Base-by-base conservation (phyloP, 2,329 filamentous ascomycete genomes). In the Aspergillus ruber region DNA sequence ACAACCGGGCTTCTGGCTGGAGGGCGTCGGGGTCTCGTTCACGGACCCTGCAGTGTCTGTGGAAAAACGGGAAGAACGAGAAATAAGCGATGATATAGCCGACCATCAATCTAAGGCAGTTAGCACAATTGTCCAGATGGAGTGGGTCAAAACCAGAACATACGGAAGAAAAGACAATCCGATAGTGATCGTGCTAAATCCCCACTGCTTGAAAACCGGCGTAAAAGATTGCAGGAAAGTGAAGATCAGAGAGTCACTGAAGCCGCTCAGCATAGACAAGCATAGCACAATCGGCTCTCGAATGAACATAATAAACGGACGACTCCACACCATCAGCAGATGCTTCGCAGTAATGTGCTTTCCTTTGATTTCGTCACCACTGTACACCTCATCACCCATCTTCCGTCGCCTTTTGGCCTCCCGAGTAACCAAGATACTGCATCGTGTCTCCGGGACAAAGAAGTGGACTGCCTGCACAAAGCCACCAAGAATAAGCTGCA, bases 361-460 rank as follows among this genome's bases (percentile, higher is more conserved):
- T 10, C 68, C 65, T 7, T 79, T 73, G 13, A 89, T 75, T 67
- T 93, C 88, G 50, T 86, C 82, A 0, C 85, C 86, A 1, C 87
- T 86, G 62, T 80, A 88, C 51, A 89, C 66, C 58, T 85, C 82
- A 47, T 77, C 64, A 4, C 80, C 80, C 6, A 70, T 79, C 52
- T 73, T 67, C 44, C 81, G 75, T 25, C 78, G 68, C 44, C 68
- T 73, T 62, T 78, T 80, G 2, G 82, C 82, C 45, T 82, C 77
- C 8, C 67, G 68, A 56, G 82, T 77, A 55, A 85, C 69, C 48
- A 84, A 70, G 40, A 81, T 71, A 6, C 74, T 79, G 13, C 77
- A 71, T 17, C 81, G 72, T 5, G 80, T 83, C 57, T 84, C 82
- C 0, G 80, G 79, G 2, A 68, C 47, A 48, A 71, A 62, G 53